phyloP scores from a whole-genome alignment of 495 filamentous ascomycete species.

The Staphylotrichum tortipilum region DNA sequence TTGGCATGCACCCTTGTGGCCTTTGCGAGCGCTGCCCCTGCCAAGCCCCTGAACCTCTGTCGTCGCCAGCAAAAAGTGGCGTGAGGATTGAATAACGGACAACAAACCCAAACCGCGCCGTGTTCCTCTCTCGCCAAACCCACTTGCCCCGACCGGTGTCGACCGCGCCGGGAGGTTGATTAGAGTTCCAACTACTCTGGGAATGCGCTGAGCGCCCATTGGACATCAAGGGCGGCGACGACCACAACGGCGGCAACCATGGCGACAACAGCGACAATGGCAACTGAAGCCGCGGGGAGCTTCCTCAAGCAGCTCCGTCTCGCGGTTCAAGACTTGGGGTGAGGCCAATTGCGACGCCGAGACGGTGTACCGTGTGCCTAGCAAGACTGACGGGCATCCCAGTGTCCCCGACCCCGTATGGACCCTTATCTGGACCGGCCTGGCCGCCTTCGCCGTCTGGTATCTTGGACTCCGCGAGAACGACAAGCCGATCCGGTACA shows the following conservation, averaged over 20 bases:
- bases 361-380: background rate
- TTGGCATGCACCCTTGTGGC: background rate
- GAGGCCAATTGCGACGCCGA: background rate
- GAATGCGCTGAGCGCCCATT: background rate
- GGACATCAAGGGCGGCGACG: constrained; percentile 1
- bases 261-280: constrained; percentile 4
- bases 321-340: constrained; percentile 9
- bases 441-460: constrained; percentile 24
- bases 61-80: constrained; percentile 8
- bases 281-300: constrained; percentile 4
- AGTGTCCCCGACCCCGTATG: constrained; percentile 9
- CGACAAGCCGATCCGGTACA: constrained; percentile 32
- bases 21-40: background rate
- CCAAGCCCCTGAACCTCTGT: background rate
- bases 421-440: constrained; percentile 16
- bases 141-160: background rate
- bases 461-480: constrained; percentile 20
- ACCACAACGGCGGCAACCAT: constrained; percentile 6
- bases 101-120: too few species aligned
- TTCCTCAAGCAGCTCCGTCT: constrained; percentile 17
- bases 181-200: background rate
- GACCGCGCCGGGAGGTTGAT: background rate
- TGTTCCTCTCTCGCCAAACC: background rate
- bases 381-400: background rate
- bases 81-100: constrained; percentile 1